These are phyloP conservation scores for Rhizophlyctis rosea DNA, from an alignment of 192 early-diverging fungal species.

Conservation along the genomic window DNA sequence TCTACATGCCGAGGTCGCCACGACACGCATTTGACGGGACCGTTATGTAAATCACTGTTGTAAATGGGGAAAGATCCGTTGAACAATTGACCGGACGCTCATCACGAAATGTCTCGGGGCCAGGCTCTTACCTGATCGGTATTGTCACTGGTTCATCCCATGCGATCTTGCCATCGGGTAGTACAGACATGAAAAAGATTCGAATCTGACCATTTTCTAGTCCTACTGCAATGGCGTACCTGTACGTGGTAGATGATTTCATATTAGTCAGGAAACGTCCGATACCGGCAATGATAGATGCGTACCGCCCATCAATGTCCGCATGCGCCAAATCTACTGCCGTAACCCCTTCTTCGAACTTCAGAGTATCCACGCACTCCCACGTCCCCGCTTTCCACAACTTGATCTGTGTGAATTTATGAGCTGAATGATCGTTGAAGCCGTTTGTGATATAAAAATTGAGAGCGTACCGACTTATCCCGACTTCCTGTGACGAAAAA, in stretches of 20 bases:
- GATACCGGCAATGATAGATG: not conserved
- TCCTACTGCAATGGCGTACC: slow-evolving; percentile 75
- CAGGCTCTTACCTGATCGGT: not conserved
- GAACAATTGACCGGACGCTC: not conserved
- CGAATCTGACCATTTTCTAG: slow-evolving; percentile 78
- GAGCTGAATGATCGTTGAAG: not conserved
- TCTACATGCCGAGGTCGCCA: slow-evolving; percentile 55
- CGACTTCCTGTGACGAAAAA: slow-evolving; percentile 91
- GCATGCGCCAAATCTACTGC: slow-evolving; percentile 72
- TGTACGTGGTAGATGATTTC: slow-evolving; percentile 18
- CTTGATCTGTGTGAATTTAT: not conserved
- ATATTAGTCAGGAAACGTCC: not conserved
- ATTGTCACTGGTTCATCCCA: slow-evolving; percentile 24
- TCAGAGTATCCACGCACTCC: slow-evolving; percentile 55
- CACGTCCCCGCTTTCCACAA: not conserved
- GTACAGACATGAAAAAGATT: too few species aligned
- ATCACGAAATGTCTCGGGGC: not conserved
- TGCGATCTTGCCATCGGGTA: slow-evolving; percentile 27
- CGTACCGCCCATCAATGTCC: slow-evolving; percentile 27
- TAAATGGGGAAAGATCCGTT: slow-evolving; percentile 11
- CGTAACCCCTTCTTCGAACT: slow-evolving; percentile 78
- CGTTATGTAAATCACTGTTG: slow-evolving; percentile 36
- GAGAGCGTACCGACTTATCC: slow-evolving; percentile 71
- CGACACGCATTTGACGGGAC: slow-evolving; percentile 40
- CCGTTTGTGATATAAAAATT: slow-evolving; percentile 49